phyloP scores from a whole-genome alignment of 352 stramenopile species.

The Albugo laibachii region DNA sequence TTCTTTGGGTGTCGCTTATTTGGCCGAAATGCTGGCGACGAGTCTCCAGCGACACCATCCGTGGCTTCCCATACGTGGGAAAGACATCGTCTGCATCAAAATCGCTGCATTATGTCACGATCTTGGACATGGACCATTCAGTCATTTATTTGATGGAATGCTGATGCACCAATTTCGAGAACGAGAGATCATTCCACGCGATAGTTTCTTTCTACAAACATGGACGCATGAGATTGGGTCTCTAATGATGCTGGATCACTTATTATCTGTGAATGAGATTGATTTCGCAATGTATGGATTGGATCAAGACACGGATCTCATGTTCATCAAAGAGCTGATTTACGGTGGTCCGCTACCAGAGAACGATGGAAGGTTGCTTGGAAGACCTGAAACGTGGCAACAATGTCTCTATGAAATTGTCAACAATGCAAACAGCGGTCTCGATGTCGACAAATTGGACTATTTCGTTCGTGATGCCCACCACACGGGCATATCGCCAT shows the following conservation, averaged over 20 bases:
- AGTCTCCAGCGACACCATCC: slow-evolving; percentile 74
- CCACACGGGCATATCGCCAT: slow-evolving; percentile 10
- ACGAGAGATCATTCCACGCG: slow-evolving; percentile 54
- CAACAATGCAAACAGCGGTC: slow-evolving; percentile 77
- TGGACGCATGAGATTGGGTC: slow-evolving; percentile 67
- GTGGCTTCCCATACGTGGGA: slow-evolving; percentile 74
- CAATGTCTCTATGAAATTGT: slow-evolving; percentile 81
- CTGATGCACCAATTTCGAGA: no score
- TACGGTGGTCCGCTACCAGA: slow-evolving; percentile 30
- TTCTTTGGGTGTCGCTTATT: slow-evolving; percentile 85
- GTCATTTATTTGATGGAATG: slow-evolving; percentile 85
- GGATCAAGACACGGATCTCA: slow-evolving; percentile 16
- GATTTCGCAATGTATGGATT: slow-evolving; percentile 30
- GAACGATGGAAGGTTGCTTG: slow-evolving; percentile 2
- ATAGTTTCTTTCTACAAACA: slow-evolving; percentile 9
- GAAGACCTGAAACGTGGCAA: no score
- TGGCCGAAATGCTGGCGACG: slow-evolving; percentile 78
- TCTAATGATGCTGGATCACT: slow-evolving; percentile 49
- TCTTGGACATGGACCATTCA: slow-evolving; percentile 89
- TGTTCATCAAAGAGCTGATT: slow-evolving; percentile 72
- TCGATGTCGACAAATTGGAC: slow-evolving; percentile 87
- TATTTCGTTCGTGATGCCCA: slow-evolving; percentile 78
- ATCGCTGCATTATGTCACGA: slow-evolving; percentile 69
- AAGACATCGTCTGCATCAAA: slow-evolving; percentile 36
- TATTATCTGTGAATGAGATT: slow-evolving; percentile 35